These are phyloP conservation scores for Apiospora pterosperma DNA, from an alignment of 2,329 filamentous ascomycete genomes.

Conservation along the genomic window DNA sequence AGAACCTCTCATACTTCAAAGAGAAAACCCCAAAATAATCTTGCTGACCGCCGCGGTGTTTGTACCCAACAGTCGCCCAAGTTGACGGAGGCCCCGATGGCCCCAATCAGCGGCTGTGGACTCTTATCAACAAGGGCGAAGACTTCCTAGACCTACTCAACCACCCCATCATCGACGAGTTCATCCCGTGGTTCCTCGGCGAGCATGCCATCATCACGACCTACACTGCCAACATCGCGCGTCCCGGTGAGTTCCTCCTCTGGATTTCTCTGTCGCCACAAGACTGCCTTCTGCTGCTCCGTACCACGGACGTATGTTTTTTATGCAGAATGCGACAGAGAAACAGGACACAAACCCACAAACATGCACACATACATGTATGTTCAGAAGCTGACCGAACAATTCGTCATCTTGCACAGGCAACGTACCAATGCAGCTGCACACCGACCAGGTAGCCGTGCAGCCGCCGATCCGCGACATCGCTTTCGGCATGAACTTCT, in stretches of 20 bases:
- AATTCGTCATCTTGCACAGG: neutral
- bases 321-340: too few species aligned
- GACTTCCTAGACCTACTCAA: slow-evolving; percentile 21
- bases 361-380: too few species aligned
- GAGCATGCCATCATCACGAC: slow-evolving; percentile 23
- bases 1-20: too few species aligned
- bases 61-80: neutral
- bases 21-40: neutral
- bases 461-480: slow-evolving; percentile 21
- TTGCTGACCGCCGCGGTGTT: neutral
- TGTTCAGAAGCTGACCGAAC: neutral
- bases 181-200: slow-evolving; percentile 24
- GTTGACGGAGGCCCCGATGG: neutral
- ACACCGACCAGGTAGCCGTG: slow-evolving; percentile 24
- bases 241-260: slow-evolving; percentile 12
- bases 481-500: slow-evolving; percentile 21
- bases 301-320: too few species aligned
- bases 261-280: too few species aligned
- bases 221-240: slow-evolving; percentile 28
- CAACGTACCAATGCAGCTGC: slow-evolving; percentile 22
- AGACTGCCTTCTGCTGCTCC: too few species aligned
- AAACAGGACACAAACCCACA: too few species aligned
- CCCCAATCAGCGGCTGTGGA: slow-evolving; percentile 4
- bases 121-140: slow-evolving; percentile 10
- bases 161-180: slow-evolving; percentile 23